phyloP scores from a whole-genome alignment of 306 rosid genomes.

The Neltuma alba region DNA sequence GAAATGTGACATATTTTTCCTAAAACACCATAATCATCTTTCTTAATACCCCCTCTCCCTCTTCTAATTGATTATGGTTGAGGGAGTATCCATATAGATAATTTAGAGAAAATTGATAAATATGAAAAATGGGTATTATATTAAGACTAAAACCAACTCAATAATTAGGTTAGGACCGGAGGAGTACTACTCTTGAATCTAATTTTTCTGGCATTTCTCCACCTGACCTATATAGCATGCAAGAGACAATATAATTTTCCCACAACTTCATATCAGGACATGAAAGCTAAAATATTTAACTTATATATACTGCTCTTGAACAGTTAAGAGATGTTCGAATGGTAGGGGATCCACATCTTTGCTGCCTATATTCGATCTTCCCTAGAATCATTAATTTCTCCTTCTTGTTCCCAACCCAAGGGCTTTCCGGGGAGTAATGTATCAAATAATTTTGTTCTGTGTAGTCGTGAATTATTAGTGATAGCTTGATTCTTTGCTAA shows the following conservation, averaged over 20 bases:
- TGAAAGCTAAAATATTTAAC: not conserved
- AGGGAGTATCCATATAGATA: too few relatives aligned
- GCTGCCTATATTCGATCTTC: too few relatives aligned
- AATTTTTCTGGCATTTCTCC: not conserved
- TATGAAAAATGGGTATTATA: too few relatives aligned
- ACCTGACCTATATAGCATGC: not conserved
- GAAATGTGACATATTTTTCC: too few relatives aligned
- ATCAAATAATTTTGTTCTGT: not conserved
- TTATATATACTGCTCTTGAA: not conserved
- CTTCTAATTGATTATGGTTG: too few relatives aligned
- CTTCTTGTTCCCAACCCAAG: not conserved
- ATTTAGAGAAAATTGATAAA: too few relatives aligned
- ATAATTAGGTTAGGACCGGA: too few relatives aligned
- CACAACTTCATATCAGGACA: not conserved
- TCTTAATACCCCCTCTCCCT: too few relatives aligned
- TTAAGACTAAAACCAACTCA: too few relatives aligned
- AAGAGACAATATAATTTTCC: not conserved
- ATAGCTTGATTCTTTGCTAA: conserved; percentile 5
- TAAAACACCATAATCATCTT: too few relatives aligned
- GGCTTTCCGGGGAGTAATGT: too few relatives aligned
- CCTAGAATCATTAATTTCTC: not conserved
- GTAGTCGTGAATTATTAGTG: too few relatives aligned
- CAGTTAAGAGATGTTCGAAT: not conserved
- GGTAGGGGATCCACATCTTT: not conserved
- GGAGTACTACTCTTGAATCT: not conserved